Conservation (phyloP, 345 rosid species). For the Turnera subulata region DNA sequence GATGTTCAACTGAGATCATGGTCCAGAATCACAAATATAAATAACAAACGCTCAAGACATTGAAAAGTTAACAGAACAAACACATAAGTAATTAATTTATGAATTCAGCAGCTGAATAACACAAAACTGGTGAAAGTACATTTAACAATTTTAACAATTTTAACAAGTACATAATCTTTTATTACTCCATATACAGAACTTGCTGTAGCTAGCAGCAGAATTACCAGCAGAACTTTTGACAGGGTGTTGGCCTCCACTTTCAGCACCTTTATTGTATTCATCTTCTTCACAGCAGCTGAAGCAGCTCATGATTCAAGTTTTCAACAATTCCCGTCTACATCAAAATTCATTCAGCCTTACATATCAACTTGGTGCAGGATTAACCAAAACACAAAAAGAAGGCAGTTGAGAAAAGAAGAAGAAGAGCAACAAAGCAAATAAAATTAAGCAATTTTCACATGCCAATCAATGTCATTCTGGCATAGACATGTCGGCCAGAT, state of each 20-base stretch:
- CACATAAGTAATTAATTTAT: neutral
- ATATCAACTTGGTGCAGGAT: neutral
- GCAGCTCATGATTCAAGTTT: constrained; percentile 62
- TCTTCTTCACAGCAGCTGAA: constrained; percentile 79
- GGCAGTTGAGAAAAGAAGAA: neutral
- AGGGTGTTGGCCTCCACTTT: constrained; percentile 54
- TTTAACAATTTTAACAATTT: neutral
- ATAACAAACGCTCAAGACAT: neutral
- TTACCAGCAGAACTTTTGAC: constrained; percentile 64
- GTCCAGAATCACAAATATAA: neutral
- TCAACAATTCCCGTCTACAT: constrained; percentile 10
- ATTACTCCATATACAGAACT: neutral
- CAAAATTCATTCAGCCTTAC: neutral
- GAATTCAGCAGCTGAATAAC: no score
- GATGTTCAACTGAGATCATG: constrained; percentile 6
- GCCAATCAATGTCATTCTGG: neutral
- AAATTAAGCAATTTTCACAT: neutral
- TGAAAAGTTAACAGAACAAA: no score
- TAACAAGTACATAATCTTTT: neutral
- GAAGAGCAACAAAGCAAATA: neutral
- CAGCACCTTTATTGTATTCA: constrained; percentile 61
- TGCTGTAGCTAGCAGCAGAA: neutral
- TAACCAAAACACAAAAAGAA: constrained; percentile 3
- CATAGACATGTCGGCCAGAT: neutral
- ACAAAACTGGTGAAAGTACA: neutral